Evolutionary conservation across 2,329 filamentous ascomycete species (phyloP).

Genomic region (Xylaria sp.): DNA sequence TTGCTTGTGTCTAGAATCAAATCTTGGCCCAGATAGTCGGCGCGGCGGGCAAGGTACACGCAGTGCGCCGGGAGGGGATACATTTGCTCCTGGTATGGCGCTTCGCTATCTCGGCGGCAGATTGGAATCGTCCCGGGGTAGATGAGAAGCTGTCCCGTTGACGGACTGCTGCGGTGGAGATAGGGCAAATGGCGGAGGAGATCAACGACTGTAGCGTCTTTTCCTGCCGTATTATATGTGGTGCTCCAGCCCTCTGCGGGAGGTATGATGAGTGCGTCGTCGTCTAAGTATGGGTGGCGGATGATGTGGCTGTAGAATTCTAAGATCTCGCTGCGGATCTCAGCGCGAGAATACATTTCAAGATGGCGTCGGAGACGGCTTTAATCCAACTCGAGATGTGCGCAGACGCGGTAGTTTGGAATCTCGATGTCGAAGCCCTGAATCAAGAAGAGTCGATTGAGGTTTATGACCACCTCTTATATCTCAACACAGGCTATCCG

Average conservation of each 20-base stretch:
- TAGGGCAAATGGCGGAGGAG: slow-evolving; percentile 24
- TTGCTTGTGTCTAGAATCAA: slow-evolving; percentile 24
- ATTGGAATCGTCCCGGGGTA: slow-evolving; percentile 4
- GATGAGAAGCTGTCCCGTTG: slow-evolving; percentile 1
- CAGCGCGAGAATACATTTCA: neutral
- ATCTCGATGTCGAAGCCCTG: neutral
- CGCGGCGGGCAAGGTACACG: slow-evolving; percentile 23
- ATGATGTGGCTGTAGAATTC: neutral
- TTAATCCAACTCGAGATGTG: neutral
- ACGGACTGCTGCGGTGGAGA: neutral
- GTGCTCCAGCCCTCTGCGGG: slow-evolving; percentile 8
- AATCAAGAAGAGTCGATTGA: too few species aligned
- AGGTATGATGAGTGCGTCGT: neutral
- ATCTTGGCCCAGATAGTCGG: slow-evolving; percentile 3
- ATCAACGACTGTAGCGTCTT: slow-evolving; percentile 12
- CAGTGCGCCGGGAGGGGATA: slow-evolving; percentile 22
- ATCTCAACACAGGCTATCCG: too few species aligned
- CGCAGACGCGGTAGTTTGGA: neutral
- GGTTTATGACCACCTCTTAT: too few species aligned
- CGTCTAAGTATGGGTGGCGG: neutral
- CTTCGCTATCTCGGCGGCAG: neutral
- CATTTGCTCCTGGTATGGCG: neutral
- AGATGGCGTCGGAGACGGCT: neutral
- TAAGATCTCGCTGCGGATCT: neutral
- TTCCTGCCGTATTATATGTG: slow-evolving; percentile 1